A percentile compares a stretch with the other conserved stretches of the same genome.
phyloP scores from a whole-genome alignment of 108 stramenopile species.

The Skeletonema costatum region DNA sequence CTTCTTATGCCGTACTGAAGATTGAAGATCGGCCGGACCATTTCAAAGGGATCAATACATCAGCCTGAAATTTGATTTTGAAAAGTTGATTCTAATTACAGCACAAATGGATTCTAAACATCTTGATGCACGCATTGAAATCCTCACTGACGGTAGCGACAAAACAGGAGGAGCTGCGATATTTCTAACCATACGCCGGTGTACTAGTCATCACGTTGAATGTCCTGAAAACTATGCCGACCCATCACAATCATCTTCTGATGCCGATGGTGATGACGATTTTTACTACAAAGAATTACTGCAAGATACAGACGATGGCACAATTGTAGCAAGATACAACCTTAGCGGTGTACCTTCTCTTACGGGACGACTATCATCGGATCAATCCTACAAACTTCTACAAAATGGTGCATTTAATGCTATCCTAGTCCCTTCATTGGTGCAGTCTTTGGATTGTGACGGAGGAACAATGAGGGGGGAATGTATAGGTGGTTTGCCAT shows the following conservation, averaged over 20 bases:
- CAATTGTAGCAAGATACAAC: constrained; percentile 63
- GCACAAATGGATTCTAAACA: neutral
- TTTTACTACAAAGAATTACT: neutral
- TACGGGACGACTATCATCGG: constrained; percentile 62
- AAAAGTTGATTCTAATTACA: constrained; percentile 25
- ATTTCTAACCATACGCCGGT: constrained; percentile 65
- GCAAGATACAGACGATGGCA: neutral
- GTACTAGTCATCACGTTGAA: neutral
- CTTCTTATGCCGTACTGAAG: too few relatives aligned
- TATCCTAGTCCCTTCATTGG: constrained; percentile 26
- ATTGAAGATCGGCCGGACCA: too few relatives aligned
- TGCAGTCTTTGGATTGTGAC: neutral
- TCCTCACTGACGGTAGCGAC: constrained; percentile 78
- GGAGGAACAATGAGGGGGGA: constrained; percentile 2
- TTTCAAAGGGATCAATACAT: too few relatives aligned
- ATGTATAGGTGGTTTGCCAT: constrained; percentile 51
- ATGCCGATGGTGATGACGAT: constrained; percentile 1
- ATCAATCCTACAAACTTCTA: constrained; percentile 69
- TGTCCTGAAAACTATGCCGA: neutral
- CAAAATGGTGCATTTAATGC: constrained; percentile 47
- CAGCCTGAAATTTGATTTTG: neutral
- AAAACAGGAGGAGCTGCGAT: constrained; percentile 63
- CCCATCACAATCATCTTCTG: neutral
- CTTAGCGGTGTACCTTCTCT: constrained; percentile 65
- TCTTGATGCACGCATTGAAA: constrained; percentile 54